These are phyloP conservation scores for Glutinoglossum americanum DNA, from an alignment of 495 filamentous ascomycete genomes.

Conservation along the genomic window DNA sequence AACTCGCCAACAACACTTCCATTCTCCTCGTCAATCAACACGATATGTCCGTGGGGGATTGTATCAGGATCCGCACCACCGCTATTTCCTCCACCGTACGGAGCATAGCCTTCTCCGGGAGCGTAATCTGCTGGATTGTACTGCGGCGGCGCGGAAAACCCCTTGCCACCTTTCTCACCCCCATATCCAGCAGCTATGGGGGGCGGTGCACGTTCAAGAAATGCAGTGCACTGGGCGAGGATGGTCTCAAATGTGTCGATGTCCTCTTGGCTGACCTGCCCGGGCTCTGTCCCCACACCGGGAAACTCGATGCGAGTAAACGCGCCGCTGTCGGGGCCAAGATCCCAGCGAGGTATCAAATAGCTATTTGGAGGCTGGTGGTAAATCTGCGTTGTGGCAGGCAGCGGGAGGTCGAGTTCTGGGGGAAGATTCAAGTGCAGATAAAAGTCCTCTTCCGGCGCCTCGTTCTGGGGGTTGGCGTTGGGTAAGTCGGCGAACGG, in stretches of 20 bases:
- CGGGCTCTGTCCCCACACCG: conserved; percentile 34
- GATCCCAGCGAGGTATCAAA: conserved; percentile 79
- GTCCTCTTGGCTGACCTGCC: conserved; percentile 64
- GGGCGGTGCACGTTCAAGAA: conserved; percentile 54
- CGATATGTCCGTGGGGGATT: conserved; percentile 23
- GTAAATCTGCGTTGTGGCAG: conserved; percentile 86
- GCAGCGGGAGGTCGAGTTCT: conserved; percentile 77
- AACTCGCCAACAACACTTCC: conserved; percentile 83
- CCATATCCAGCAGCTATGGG: conserved; percentile 12
- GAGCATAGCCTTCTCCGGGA: conserved; percentile 56
- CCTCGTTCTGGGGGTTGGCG: conserved; percentile 30
- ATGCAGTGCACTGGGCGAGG: conserved; percentile 83
- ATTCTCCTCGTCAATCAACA: conserved; percentile 89
- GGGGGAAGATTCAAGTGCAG: conserved; percentile 81
- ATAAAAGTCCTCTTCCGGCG: conserved; percentile 79
- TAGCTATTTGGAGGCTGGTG: conserved; percentile 79
- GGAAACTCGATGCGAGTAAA: conserved; percentile 88
- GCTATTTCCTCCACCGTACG: conserved; percentile 12
- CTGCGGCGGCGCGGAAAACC: conserved; percentile 15
- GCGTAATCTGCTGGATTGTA: conserved; percentile 70
- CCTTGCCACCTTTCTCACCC: conserved; percentile 10
- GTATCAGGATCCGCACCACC: conserved; percentile 16
- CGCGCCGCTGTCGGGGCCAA: conserved; percentile 65
- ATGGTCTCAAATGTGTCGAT: conserved; percentile 94
- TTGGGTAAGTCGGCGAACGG: conserved; percentile 39